phyloP scores from a whole-genome alignment of 192 early-diverging fungal species.

The Chytriomyces sp. region DNA sequence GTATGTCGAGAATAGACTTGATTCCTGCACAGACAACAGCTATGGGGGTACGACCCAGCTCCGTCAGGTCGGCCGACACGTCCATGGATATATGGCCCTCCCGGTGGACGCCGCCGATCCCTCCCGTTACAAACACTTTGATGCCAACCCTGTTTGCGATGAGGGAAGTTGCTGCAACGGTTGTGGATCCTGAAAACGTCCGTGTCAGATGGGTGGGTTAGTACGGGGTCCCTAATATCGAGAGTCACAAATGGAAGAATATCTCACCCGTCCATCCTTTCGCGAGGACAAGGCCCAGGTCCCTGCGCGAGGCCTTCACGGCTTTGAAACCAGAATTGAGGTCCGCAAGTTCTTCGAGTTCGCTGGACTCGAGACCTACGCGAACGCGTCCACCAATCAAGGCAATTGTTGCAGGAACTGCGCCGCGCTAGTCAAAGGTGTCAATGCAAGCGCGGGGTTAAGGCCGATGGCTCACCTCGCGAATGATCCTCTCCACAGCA shows the following conservation, averaged over 20 bases:
- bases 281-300: slow-evolving; percentile 76
- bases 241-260: slow-evolving; percentile 1
- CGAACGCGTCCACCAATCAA: slow-evolving; percentile 82
- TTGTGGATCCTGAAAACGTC: slow-evolving; percentile 81
- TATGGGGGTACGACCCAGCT: slow-evolving; percentile 87
- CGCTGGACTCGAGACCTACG: slow-evolving; percentile 78
- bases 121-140: slow-evolving; percentile 91
- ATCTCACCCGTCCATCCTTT: slow-evolving; percentile 43
- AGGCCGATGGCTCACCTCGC: too few species aligned
- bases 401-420: slow-evolving; percentile 87
- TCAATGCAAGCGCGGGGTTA: too few species aligned
- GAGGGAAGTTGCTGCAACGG: slow-evolving; percentile 91
- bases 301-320: slow-evolving; percentile 82
- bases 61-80: slow-evolving; percentile 89
- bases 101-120: slow-evolving; percentile 95
- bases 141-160: slow-evolving; percentile 86
- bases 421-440: too few species aligned
- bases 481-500: slow-evolving; percentile 76
- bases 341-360: slow-evolving; percentile 35
- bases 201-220: slow-evolving; percentile 11
- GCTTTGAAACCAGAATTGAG: slow-evolving; percentile 13
- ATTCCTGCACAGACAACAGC: slow-evolving; percentile 95
- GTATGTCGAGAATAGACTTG: slow-evolving; percentile 95
- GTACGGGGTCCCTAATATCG: background rate
- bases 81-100: slow-evolving; percentile 68